phyloP scores from a whole-genome alignment of 2,329 filamentous ascomycete species.

The Hirsutella thompsonii region DNA sequence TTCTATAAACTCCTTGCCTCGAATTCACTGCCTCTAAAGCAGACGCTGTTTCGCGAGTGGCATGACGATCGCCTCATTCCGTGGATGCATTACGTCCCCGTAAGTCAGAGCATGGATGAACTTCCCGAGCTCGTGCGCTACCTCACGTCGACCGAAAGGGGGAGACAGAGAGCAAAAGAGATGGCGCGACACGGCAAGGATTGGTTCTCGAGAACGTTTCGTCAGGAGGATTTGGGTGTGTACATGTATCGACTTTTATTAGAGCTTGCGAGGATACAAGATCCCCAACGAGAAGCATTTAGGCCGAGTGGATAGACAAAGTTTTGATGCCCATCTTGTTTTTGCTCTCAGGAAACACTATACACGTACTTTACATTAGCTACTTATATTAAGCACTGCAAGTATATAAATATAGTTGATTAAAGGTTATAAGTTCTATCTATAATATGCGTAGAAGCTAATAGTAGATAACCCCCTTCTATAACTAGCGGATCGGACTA shows the following conservation, averaged over 20 bases:
- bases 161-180: constrained; percentile 30
- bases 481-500: too few relatives aligned
- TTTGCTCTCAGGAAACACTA: too few relatives aligned
- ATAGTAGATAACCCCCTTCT: too few relatives aligned
- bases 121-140: constrained; percentile 36
- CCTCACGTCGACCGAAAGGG: constrained; percentile 29
- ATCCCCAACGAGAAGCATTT: constrained; percentile 15
- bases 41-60: constrained; percentile 42
- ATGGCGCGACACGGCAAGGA: constrained; percentile 40
- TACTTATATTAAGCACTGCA: too few relatives aligned
- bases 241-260: constrained; percentile 50
- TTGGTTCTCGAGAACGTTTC: constrained; percentile 40
- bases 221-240: constrained; percentile 44
- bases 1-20: constrained; percentile 38
- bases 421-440: too few relatives aligned
- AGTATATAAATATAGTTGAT: too few relatives aligned
- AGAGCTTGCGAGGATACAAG: constrained; percentile 35
- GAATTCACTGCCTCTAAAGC: constrained; percentile 33
- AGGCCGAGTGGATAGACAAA: too few relatives aligned
- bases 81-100: constrained; percentile 44
- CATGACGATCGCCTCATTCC: constrained; percentile 41
- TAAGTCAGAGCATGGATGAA: constrained; percentile 35
- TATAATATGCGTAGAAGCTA: too few relatives aligned
- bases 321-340: too few relatives aligned
- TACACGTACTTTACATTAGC: too few relatives aligned